Evolutionary conservation across 2,329 filamentous ascomycete species (phyloP), one percentile per base, ranked within the genome.

Genomic region (Biscogniauxia marginata): DNA sequence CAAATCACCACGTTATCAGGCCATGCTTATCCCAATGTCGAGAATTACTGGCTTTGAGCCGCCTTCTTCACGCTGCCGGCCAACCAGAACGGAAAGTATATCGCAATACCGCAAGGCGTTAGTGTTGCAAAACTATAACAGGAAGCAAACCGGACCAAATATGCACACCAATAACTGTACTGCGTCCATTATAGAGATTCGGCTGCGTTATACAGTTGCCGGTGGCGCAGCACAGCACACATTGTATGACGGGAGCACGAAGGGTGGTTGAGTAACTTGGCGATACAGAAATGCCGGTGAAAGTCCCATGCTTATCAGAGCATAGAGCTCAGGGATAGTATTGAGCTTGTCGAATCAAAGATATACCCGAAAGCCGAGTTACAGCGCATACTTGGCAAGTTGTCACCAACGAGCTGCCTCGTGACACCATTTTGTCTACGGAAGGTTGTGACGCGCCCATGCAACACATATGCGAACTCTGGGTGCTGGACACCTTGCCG

Each of bases 391-490:
- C 23, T 49, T 52, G 48, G 30, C 30, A 39, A n/a, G 9, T 16
- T n/a, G 30, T n/a, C 30, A 16, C 30, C 30, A 39, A 39, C 30
- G 11, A 2, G 30, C 13, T 39, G 30, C 30, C n/a, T 39, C 13
- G 11, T 39, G 9, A n/a, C 2, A 23, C 24, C 8, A 13, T 22
- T 22, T 16, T 20, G 52, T 51, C 49, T 20, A 16, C 25, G 21
- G 24, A 52, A 56, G 53, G 19, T 43, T 50, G 50, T 55, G 48
- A 49, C 46, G 43, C 46, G 23, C 47, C 52, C 24, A 55, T 60
- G 58, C 55, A 56, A 62, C 58, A 30, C 58, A 54, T 54, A 24
- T 57, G 50, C 46, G 23, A 55, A 50, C 54, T 34, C 56, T 51
- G 52, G 52, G 53, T 50, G 46, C 49, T 53, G 55, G 58, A 53